Evolutionary conservation across 805 yeast genomes (phyloP).

Genomic region (Suhomyces faveliae): DNA sequence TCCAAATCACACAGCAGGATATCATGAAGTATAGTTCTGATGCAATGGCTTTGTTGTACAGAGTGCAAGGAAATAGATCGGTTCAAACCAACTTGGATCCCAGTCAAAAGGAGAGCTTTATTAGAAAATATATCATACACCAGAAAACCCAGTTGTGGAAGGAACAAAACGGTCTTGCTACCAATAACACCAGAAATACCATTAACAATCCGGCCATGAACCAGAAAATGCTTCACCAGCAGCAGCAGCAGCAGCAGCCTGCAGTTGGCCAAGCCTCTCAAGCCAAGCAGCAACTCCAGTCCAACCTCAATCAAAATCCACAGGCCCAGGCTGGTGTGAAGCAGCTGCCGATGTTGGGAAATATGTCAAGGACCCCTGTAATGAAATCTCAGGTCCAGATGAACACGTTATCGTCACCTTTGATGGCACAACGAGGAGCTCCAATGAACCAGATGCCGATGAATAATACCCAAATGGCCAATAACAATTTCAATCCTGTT

Average conservation of each 20-base stretch:
- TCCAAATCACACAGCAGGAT: constrained; percentile 38
- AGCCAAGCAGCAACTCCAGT: constrained; percentile 5
- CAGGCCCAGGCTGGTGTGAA: constrained; percentile 3
- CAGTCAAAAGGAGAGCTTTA: constrained; percentile 36
- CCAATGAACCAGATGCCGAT: constrained; percentile 6
- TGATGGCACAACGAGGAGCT: constrained; percentile 16
- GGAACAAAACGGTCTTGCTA: constrained; percentile 24
- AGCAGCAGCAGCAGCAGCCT: too few relatives aligned
- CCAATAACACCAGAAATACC: background rate
- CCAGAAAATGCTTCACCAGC: constrained; percentile 10
- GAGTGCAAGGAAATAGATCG: constrained; percentile 37
- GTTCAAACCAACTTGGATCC: constrained; percentile 36
- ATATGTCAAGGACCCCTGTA: constrained; percentile 11
- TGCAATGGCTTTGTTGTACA: constrained; percentile 37
- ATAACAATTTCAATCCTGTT: background rate
- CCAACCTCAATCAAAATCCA: constrained; percentile 1
- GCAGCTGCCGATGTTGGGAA: constrained; percentile 19
- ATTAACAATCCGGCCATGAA: constrained; percentile 6
- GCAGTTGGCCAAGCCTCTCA: constrained; percentile 7
- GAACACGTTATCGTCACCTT: constrained; percentile 18
- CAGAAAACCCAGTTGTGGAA: constrained; percentile 32
- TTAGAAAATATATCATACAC: constrained; percentile 38
- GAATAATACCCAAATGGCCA: constrained; percentile 8
- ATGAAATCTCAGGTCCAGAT: constrained; percentile 16
- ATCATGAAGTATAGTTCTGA: constrained; percentile 37